Conservation (phyloP, 768 basidiomycete genomes). For the Collybiopsis luxurians region DNA sequence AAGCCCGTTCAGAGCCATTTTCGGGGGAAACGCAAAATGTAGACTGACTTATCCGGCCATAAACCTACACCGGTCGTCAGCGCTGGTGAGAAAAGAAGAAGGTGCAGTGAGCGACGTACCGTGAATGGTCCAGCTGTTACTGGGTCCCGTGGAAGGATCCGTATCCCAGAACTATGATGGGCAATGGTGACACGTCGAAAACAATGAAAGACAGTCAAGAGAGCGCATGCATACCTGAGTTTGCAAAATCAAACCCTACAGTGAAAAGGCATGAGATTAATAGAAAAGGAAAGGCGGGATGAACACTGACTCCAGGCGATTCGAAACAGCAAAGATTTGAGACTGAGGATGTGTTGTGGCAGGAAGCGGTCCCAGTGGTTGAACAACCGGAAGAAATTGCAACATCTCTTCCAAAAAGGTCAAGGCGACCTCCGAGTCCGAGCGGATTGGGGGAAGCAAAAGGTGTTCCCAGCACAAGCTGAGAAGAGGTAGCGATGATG, state of each 20-base stretch:
- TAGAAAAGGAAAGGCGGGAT: background rate
- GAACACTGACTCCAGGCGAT: slow-evolving; percentile 51
- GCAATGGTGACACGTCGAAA: background rate
- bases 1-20: background rate
- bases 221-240: slow-evolving; percentile 35
- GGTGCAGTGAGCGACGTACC: slow-evolving; percentile 37
- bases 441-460: background rate
- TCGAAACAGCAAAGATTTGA: slow-evolving; percentile 63
- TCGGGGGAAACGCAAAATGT: background rate
- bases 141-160: slow-evolving; percentile 57
- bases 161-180: slow-evolving; percentile 68
- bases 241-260: slow-evolving; percentile 61
- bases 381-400: slow-evolving; percentile 51
- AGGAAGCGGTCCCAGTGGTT: slow-evolving; percentile 46
- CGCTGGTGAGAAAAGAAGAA: background rate
- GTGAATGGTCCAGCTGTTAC: slow-evolving; percentile 72
- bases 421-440: slow-evolving; percentile 4
- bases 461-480: background rate
- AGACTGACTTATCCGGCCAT: slow-evolving; percentile 60
- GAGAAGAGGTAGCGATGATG: background rate
- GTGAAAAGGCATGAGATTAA: slow-evolving; percentile 1
- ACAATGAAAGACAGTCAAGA: background rate
- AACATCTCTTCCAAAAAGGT: slow-evolving; percentile 26
- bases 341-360: slow-evolving; percentile 46
- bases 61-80: slow-evolving; percentile 39